Base-by-base conservation (phyloP, 139 green algal species). In the Tetradesmus obliquus region DNA sequence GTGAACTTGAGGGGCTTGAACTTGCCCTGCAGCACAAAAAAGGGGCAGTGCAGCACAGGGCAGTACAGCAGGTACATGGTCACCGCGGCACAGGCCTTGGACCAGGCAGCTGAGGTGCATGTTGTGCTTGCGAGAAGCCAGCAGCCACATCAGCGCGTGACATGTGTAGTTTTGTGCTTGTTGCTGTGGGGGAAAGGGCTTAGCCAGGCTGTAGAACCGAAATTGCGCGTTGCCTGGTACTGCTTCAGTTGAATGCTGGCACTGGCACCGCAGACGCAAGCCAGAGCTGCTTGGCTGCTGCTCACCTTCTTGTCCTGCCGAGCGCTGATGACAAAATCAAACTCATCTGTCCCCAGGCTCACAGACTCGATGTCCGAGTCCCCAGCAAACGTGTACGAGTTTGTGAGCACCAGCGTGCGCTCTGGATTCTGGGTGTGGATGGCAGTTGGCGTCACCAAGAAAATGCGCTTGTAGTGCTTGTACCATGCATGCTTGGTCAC, bases 401-500 rank as follows among this genome's bases (percentile, higher is more conserved):
- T 99, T 32, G 97, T 98, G 60, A 97, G 91, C 1, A 95, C 92
- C 74, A 98, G 93, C 1, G 58, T 91, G 13, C 88, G 95, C 69
- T 96, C 95, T 0, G 97, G 97, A 79, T 99, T 96, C 51, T 97
- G 95, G 1, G 97, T 99, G 57, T 97, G 87, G 2, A 99, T 71
- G 10, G 91, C 93, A 1, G 90, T 93, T 4, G 95, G 92, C 55
- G 96, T 97, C 66, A 99, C 93, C 87, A 93, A 96, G 24, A 99
- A 87, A 20, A 99, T 89, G 17, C 97, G 94, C n/a, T 93, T 87
- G 89, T 98, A 99, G 66, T 88, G 92, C 12, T 97, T 97, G 0
- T 96, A 89, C 97, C 97, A 99, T 3, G 94, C 96, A 82, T 95
- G 91, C 93, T 99, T 99, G 17, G 94, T 97, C 55, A 95, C 95